Conservation (phyloP, 768 basidiomycete species). For the Lactarius trivialis region DNA sequence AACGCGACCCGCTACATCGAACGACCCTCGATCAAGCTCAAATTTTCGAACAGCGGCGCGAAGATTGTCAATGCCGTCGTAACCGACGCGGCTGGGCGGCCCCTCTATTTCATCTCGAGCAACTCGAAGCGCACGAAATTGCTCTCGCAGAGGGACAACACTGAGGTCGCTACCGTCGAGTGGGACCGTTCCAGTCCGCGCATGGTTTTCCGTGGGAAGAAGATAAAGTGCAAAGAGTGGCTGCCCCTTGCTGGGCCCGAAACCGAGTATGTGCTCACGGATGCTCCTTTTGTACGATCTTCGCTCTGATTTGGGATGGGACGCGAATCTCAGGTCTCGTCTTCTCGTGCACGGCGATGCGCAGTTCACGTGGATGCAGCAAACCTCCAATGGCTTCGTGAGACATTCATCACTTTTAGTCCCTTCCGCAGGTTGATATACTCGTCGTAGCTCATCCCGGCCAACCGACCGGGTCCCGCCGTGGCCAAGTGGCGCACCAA, state of each 20-base stretch:
- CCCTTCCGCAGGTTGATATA: not conserved
- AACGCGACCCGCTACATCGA: not conserved
- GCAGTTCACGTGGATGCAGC: conserved; percentile 9
- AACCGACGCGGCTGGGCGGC: not conserved
- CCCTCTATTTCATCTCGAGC: conserved; percentile 6
- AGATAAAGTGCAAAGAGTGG: conserved; percentile 16
- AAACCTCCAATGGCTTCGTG: conserved; percentile 6
- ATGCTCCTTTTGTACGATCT: too few species aligned
- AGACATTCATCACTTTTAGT: not conserved
- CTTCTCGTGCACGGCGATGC: conserved; percentile 4
- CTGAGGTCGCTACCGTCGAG: conserved; percentile 11
- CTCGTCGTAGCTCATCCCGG: conserved; percentile 1
- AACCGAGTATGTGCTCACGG: conserved; percentile 3
- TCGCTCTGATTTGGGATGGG: not conserved
- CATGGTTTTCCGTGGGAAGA: conserved; percentile 11
- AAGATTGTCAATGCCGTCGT: conserved; percentile 10
- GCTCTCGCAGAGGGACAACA: not conserved
- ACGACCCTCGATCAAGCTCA: conserved; percentile 13
- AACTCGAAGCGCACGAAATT: conserved; percentile 7
- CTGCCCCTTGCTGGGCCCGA: conserved; percentile 13
- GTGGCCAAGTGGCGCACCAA: conserved; percentile 14
- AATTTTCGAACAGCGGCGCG: not conserved
- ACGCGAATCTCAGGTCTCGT: conserved; percentile 1
- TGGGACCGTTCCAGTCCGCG: conserved; percentile 16
- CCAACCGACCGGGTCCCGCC: conserved; percentile 14